Evolutionary conservation across 2,329 filamentous ascomycete species (phyloP), one percentile per base, ranked within the genome.

Genomic region (Neopestalotiopsis rosae): DNA sequence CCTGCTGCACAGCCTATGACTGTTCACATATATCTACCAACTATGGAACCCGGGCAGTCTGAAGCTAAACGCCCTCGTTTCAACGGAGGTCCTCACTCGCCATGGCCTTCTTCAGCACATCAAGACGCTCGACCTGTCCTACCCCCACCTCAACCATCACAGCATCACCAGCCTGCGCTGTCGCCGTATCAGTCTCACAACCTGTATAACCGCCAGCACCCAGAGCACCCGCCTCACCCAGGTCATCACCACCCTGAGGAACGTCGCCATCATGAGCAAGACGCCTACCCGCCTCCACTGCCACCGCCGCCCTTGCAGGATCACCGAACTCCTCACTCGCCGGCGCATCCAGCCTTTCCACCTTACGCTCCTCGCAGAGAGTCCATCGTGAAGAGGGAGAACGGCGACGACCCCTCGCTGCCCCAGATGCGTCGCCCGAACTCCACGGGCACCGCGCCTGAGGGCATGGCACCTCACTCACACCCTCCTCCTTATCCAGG

Each of bases 51-150:
- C 82, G 86, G 83, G 80, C 85, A 80, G 81, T 87, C 87, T 76
- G 87, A 89, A 76, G 81, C 79, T 77, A 90, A 90, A 83, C 87
- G 88, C 77, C 86, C 85, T 79, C 87, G 88, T 81, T 82, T 89
- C 74, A 80, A 79, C 74, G 80, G 24, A 28, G 24, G 80, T 75
- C 78, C 76, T 79, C 78, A 83, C 78, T 85, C 85, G 84, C 81
- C 85, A 78, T 83, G 82, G 83, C 77, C 80, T 75, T 83, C 85
- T 72, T 79, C 87, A 62, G 30, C 59, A 70, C 84, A 84, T 76
- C 82, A 82, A 77, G 82, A 52, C 14, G 45, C 45, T 52, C 45
- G 82, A 79, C 81, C 74, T 77, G 67, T 76, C 75, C 74, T 79
- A 74, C 77, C 78, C 70, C 76, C 77, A 61, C 77, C 76, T 62